Percentiles rank a stretch among this genome's conserved stretches.
phyloP scores from a whole-genome alignment of 1,139 yeast genomes.

The Suhomyces anneliseae region DNA sequence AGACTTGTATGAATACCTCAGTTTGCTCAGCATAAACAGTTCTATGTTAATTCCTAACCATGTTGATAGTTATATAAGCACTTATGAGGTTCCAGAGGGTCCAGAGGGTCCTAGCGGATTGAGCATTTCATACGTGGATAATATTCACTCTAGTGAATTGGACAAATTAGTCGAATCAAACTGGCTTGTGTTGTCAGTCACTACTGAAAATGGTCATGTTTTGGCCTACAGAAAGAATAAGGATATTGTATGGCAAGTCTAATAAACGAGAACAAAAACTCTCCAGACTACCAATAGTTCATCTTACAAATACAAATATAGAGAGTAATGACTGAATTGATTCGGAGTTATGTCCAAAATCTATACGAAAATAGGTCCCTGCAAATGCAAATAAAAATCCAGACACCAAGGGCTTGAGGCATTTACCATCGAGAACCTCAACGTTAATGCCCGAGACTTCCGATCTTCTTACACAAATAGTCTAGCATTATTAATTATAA shows the following conservation, averaged over 20 bases:
- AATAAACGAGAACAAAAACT: background rate
- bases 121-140: background rate
- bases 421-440: too few relatives aligned
- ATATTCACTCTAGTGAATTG: background rate
- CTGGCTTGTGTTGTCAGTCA: constrained; percentile 1
- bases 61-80: constrained; percentile 16
- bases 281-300: background rate
- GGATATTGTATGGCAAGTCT: background rate
- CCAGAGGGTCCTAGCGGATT: background rate
- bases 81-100: constrained; percentile 13
- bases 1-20: constrained; percentile 21
- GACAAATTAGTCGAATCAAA: background rate
- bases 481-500: too few relatives aligned
- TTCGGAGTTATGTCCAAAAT: too few relatives aligned
- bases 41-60: constrained; percentile 14
- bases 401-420: too few relatives aligned
- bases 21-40: constrained; percentile 19
- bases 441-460: too few relatives aligned
- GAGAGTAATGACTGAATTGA: too few relatives aligned
- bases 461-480: too few relatives aligned
- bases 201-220: background rate
- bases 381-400: too few relatives aligned
- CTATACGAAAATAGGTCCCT: too few relatives aligned
- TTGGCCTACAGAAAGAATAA: constrained; percentile 3
- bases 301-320: too few relatives aligned